A percentile compares a stretch with the other conserved stretches of the same genome.
Conservation (phyloP, 306 rosid species). For the Rosa chinensis region DNA sequence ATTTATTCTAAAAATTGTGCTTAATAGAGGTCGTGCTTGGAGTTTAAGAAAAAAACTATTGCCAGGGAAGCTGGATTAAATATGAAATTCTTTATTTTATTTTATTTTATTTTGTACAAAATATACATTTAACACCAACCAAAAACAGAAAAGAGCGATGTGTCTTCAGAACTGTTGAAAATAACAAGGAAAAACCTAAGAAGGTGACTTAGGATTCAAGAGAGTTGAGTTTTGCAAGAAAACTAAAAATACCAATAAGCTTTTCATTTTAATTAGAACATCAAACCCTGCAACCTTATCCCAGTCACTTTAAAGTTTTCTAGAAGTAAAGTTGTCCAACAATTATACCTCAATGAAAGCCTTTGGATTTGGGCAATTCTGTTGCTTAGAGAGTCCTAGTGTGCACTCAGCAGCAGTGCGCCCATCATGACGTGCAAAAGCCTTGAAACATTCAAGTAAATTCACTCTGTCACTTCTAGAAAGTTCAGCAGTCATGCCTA, state of each 20-base stretch:
- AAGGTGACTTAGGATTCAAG: not conserved
- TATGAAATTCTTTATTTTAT: not conserved
- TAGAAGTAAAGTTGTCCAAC: constrained; percentile 7
- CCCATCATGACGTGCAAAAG: constrained; percentile 94
- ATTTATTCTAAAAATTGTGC: not conserved
- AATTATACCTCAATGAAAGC: constrained; percentile 81
- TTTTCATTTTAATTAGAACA: not conserved
- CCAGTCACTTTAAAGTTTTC: not conserved
- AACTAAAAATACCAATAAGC: not conserved
- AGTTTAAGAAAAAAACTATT: not conserved
- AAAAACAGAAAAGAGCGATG: not conserved
- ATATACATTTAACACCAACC: not conserved
- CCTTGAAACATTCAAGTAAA: constrained; percentile 86
- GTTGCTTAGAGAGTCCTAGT: constrained; percentile 78
- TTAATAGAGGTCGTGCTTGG: not conserved
- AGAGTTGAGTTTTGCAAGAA: not conserved
- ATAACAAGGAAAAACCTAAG: not conserved
- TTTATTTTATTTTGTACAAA: not conserved
- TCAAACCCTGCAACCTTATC: not conserved
- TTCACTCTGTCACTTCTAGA: constrained; percentile 83
- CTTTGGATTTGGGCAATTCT: constrained; percentile 93
- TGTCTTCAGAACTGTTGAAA: not conserved
- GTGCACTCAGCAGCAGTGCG: constrained; percentile 84
- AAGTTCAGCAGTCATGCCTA: constrained; percentile 99
- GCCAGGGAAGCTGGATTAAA: constrained; percentile 2